Conservation (phyloP, 1,139 yeast species). For the Nakaseomyces uthaithaninus region DNA sequence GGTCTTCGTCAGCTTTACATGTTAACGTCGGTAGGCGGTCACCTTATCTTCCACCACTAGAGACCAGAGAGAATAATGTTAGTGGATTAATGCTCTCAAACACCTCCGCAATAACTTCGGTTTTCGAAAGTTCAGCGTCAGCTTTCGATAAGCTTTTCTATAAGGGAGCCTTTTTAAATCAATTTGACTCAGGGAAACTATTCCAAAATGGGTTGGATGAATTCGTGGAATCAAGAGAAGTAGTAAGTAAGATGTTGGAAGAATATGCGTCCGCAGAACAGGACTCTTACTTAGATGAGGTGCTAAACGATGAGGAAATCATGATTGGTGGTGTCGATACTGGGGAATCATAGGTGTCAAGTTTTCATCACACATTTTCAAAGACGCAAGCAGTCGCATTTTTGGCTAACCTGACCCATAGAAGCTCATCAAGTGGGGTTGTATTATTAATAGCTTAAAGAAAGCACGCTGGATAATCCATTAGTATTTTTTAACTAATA, state of each 20-base stretch:
- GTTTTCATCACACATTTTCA: too few relatives aligned
- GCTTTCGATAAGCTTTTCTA: conserved; percentile 77
- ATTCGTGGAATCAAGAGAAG: conserved; percentile 72
- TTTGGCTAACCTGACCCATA: too few relatives aligned
- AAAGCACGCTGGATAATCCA: too few relatives aligned
- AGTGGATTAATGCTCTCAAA: conserved; percentile 76
- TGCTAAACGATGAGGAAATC: conserved; percentile 32
- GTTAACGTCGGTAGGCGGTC: conserved; percentile 71
- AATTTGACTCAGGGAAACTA: conserved; percentile 50
- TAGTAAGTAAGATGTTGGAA: conserved; percentile 57
- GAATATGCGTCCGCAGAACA: conserved; percentile 62
- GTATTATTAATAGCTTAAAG: too few relatives aligned
- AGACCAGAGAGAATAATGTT: conserved; percentile 31
- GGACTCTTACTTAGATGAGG: conserved; percentile 41
- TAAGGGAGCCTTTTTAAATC: conserved; percentile 78
- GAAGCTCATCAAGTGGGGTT: too few relatives aligned
- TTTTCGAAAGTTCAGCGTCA: conserved; percentile 57
- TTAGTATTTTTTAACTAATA: too few relatives aligned
- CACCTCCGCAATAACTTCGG: conserved; percentile 59
- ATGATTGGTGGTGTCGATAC: conserved; percentile 30
- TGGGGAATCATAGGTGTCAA: conserved; percentile 22
- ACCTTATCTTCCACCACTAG: conserved; percentile 39
- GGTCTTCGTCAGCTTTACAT: conserved; percentile 78
- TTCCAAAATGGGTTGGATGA: conserved; percentile 63
- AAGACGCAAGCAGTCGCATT: too few relatives aligned